A percentile compares a stretch with the other conserved stretches of the same genome.
phyloP scores from a whole-genome alignment of 2,329 filamentous ascomycete genomes.

The Colletotrichum chrysophilum region DNA sequence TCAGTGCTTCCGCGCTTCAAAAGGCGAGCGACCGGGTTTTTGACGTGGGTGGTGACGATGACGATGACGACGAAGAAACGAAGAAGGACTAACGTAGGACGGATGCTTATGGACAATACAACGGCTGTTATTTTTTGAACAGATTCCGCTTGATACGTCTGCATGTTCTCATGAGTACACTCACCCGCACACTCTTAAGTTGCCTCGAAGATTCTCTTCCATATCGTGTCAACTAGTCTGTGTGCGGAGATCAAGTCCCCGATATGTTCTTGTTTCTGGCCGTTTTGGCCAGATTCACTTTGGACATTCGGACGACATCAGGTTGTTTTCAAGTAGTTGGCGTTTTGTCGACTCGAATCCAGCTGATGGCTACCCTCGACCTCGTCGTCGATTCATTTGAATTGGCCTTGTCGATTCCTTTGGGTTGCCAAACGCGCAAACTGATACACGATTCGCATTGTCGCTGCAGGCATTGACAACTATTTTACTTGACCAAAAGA shows the following conservation, averaged over 20 bases:
- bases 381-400: background rate
- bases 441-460: slow-evolving; percentile 21
- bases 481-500: background rate
- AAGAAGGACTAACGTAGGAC: slow-evolving; percentile 20
- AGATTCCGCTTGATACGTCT: slow-evolving; percentile 9
- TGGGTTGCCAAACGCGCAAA: slow-evolving; percentile 13
- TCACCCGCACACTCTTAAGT: slow-evolving; percentile 91
- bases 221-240: slow-evolving; percentile 96
- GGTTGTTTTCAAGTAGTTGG: background rate
- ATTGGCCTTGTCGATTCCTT: background rate
- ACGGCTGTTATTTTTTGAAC: slow-evolving; percentile 12
- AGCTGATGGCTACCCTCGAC: slow-evolving; percentile 3
- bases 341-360: slow-evolving; percentile 2
- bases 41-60: slow-evolving; percentile 72
- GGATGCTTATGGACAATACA: slow-evolving; percentile 2
- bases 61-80: slow-evolving; percentile 60
- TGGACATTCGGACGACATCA: slow-evolving; percentile 20
- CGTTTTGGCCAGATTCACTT: slow-evolving; percentile 56
- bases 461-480: background rate
- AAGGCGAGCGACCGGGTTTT: slow-evolving; percentile 80
- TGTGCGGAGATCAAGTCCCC: slow-evolving; percentile 80
- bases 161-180: background rate
- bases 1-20: slow-evolving; percentile 76
- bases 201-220: slow-evolving; percentile 78
- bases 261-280: slow-evolving; percentile 44